phyloP scores from a whole-genome alignment of 2,329 filamentous ascomycete species.

The Aspergillus unguis region DNA sequence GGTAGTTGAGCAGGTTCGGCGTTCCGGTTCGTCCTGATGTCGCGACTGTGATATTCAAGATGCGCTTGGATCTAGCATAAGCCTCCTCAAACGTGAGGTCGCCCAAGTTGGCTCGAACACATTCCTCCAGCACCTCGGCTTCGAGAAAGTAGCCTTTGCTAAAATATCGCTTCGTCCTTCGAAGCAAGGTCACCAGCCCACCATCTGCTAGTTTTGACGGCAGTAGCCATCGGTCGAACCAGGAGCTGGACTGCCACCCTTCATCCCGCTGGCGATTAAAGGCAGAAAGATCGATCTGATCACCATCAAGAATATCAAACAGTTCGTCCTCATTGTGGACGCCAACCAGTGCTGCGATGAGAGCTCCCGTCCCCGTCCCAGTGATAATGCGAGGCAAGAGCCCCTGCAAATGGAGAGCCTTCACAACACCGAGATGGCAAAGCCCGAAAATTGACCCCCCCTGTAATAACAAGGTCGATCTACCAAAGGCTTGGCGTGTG shows the following conservation, averaged over 20 bases:
- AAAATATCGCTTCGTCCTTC: conserved; percentile 67
- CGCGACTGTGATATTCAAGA: conserved; percentile 88
- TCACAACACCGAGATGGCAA: conserved; percentile 86
- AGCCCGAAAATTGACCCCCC: conserved; percentile 89
- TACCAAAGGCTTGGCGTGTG: conserved; percentile 81
- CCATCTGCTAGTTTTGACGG: conserved; percentile 31
- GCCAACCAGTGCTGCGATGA: conserved; percentile 84
- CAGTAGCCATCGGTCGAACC: conserved; percentile 5
- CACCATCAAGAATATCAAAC: conserved; percentile 69
- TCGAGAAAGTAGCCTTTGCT: conserved; percentile 81
- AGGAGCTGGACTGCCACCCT: conserved; percentile 9
- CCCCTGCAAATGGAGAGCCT: conserved; percentile 75
- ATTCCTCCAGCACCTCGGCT: conserved; percentile 74
- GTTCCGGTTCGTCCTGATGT: conserved; percentile 70
- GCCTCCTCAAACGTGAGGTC: conserved; percentile 93
- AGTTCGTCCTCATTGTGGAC: conserved; percentile 86
- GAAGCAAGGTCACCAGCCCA: conserved; percentile 58
- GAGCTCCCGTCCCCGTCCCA: conserved; percentile 82
- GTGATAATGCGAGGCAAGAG: conserved; percentile 86
- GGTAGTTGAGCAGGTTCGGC: conserved; percentile 82
- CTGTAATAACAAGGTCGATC: conserved; percentile 80
- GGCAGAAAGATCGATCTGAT: conserved; percentile 76
- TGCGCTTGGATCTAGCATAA: conserved; percentile 76
- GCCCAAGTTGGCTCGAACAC: conserved; percentile 78
- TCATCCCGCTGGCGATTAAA: conserved; percentile 54